These are phyloP conservation scores for Debaryomyces robertsiae DNA, from an alignment of 1,139 yeast genomes.

Conservation along the genomic window DNA sequence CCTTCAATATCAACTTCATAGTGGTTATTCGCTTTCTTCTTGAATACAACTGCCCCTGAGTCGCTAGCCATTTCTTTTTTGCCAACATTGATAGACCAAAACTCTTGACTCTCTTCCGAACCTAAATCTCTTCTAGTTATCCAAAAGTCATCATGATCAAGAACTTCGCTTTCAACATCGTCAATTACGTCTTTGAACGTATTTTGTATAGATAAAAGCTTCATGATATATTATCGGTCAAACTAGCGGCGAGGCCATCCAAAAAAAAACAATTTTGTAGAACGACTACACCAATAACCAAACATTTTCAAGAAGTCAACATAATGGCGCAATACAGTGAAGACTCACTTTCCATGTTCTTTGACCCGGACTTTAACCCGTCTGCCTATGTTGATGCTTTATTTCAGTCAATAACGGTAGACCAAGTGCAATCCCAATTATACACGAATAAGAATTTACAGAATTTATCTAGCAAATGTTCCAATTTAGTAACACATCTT, in stretches of 20 bases:
- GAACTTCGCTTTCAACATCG: slow-evolving; percentile 31
- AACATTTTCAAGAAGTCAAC: not conserved
- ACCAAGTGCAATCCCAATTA: slow-evolving; percentile 12
- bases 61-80: slow-evolving; percentile 12
- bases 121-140: slow-evolving; percentile 34
- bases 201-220: slow-evolving; percentile 40
- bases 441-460: slow-evolving; percentile 30
- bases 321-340: slow-evolving; percentile 12
- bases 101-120: slow-evolving; percentile 26
- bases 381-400: slow-evolving; percentile 41
- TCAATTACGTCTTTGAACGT: slow-evolving; percentile 42
- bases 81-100: slow-evolving; percentile 19
- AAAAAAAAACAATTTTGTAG: no score
- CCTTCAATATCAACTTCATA: slow-evolving; percentile 7
- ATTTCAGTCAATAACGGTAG: slow-evolving; percentile 28
- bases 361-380: slow-evolving; percentile 43
- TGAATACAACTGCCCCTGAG: slow-evolving; percentile 11
- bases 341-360: slow-evolving; percentile 39
- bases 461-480: slow-evolving; percentile 32
- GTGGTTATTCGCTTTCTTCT: not conserved
- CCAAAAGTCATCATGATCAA: slow-evolving; percentile 38
- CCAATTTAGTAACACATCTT: slow-evolving; percentile 53
- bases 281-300: no score
- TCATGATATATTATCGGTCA: slow-evolving; percentile 13
- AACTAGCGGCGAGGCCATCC: no score